Evolutionary conservation across 768 basidiomycete genomes (phyloP).

Genomic region (Tricholomella constricta): DNA sequence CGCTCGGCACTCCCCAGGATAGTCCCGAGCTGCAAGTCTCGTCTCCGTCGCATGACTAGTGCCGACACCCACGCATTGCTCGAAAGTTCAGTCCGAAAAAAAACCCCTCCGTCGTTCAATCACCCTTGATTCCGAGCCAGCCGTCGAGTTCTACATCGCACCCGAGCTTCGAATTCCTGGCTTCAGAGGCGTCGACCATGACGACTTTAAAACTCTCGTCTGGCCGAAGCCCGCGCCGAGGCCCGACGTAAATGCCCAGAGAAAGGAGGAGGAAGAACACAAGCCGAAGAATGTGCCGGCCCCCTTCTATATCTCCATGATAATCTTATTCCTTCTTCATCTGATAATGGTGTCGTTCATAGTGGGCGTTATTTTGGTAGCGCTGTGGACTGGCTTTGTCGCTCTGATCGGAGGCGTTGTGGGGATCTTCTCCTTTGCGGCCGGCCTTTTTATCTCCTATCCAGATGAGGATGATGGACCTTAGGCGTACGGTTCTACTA

Average conservation of each 20-base stretch:
- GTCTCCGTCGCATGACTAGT: conserved; percentile 16
- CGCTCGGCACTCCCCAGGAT: conserved; percentile 11
- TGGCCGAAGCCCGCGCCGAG: background rate
- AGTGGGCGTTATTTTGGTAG: background rate
- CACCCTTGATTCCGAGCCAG: background rate
- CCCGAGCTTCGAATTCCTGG: background rate
- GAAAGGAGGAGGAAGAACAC: background rate
- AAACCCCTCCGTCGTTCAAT: background rate
- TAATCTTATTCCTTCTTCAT: conserved; percentile 9
- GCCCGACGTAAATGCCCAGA: too few species aligned
- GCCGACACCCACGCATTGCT: conserved; percentile 12
- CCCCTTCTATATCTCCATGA: background rate
- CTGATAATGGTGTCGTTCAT: conserved; percentile 3
- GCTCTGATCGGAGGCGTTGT: background rate
- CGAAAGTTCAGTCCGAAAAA: conserved; percentile 9
- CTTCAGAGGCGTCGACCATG: conserved; percentile 5
- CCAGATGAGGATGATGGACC: background rate
- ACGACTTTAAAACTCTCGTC: conserved; percentile 7
- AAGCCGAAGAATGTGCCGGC: background rate
- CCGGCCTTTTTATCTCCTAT: background rate
- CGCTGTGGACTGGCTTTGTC: background rate
- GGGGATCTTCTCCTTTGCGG: background rate
- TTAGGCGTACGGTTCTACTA: background rate
- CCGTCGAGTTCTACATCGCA: background rate
- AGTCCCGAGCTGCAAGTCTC: conserved; percentile 10